Evolutionary conservation across 2,329 filamentous ascomycete species (phyloP).

Genomic region (Coniosporium tulheliwenetii): DNA sequence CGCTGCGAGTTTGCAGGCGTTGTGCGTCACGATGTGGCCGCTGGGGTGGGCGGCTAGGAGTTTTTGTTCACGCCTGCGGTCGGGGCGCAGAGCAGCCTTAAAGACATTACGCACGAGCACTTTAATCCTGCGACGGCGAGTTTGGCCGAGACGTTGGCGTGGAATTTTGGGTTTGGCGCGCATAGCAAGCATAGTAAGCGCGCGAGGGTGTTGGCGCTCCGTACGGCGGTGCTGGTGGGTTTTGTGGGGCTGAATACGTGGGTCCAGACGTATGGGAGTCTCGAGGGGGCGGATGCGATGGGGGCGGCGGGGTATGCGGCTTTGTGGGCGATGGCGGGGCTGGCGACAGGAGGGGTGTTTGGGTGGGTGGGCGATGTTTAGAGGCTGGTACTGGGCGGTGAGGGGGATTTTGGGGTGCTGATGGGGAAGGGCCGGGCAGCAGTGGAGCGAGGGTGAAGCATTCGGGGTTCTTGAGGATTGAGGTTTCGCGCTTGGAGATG

Average conservation of each 20-base stretch:
- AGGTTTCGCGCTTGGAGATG: too few species aligned
- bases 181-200: constrained; percentile 52
- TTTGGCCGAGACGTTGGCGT: constrained; percentile 53
- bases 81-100: constrained; percentile 36
- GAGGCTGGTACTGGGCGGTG: too few species aligned
- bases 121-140: constrained; percentile 52
- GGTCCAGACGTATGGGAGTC: constrained; percentile 47
- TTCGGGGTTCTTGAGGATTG: too few species aligned
- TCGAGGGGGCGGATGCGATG: constrained; percentile 52
- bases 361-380: constrained; percentile 29
- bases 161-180: constrained; percentile 41
- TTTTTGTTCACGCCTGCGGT: constrained; percentile 65
- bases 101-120: constrained; percentile 27
- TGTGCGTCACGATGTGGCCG: constrained; percentile 43
- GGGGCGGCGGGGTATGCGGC: constrained; percentile 60
- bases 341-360: constrained; percentile 42
- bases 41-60: constrained; percentile 56
- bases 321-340: constrained; percentile 56
- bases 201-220: constrained; percentile 42
- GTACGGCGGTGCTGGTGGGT: constrained; percentile 33
- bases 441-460: too few species aligned
- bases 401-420: too few species aligned
- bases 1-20: constrained; percentile 33
- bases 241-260: constrained; percentile 39
- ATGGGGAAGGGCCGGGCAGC: too few species aligned